Percentiles rank a stretch among this genome's conserved stretches.
phyloP scores from a whole-genome alignment of 805 yeast genomes.

The Monosporozyma unispora region DNA sequence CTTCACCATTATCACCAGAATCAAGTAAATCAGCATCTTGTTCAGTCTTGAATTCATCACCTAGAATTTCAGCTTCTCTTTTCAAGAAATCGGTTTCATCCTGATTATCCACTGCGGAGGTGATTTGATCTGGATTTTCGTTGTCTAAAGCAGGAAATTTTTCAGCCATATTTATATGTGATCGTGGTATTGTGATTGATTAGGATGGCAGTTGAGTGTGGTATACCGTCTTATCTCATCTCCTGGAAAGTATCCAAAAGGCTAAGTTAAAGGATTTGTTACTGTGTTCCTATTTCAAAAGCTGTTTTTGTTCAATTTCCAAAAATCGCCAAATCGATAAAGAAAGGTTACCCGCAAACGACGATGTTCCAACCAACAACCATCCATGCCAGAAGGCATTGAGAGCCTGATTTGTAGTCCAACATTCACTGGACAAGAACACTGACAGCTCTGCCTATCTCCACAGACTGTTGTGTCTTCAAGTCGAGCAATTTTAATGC shows the following conservation, averaged over 20 bases:
- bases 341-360: too few species aligned
- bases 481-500: conserved; percentile 29
- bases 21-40: conserved; percentile 44
- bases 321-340: too few species aligned
- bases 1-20: conserved; percentile 27
- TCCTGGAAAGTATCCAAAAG: too few species aligned
- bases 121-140: conserved; percentile 17
- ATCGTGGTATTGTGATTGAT: too few species aligned
- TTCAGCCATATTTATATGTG: conserved; percentile 48
- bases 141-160: conserved; percentile 66
- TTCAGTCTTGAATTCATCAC: conserved; percentile 63
- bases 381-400: too few species aligned
- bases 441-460: conserved; percentile 23
- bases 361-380: not conserved
- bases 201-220: too few species aligned
- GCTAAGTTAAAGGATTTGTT: too few species aligned
- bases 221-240: too few species aligned
- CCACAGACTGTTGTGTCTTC: conserved; percentile 22
- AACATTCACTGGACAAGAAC: conserved; percentile 21
- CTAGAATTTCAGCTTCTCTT: conserved; percentile 59
- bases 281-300: too few species aligned
- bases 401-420: too few species aligned
- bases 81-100: conserved; percentile 51
- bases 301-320: too few species aligned
- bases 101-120: not conserved